Base-by-base conservation (phyloP, 2,329 filamentous ascomycete species). In the Cordyceps militaris region DNA sequence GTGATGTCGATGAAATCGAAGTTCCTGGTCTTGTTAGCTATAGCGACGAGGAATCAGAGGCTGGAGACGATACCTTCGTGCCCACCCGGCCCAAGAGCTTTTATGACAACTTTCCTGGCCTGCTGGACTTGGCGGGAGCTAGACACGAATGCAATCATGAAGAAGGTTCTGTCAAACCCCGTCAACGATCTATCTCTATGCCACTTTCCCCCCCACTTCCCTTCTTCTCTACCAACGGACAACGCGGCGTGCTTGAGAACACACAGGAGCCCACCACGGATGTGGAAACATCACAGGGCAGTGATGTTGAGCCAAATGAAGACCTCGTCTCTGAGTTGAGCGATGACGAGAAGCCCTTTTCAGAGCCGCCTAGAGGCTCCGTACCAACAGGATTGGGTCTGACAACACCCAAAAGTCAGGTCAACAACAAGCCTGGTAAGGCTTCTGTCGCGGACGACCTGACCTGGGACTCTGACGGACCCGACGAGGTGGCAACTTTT, bases 1-100 rank as follows among this genome's bases (percentile, higher is more conserved):
- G 84, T 49, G 90, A 95, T 66, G 73, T 93, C 8, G 80, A 86
- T 47, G 90, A 95, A 67, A 94, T 95, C 43, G 88, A 94, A 66
- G 81, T 91, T 46, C 88, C 88, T 3, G 88, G 87, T 0, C 76
- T 91, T 5, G 82, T 80, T 1, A 70, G 70, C 13, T 79, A 84
- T 62, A 83, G 78, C 58, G 85, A 89, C 57, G 85, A 86, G 14
- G 86, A 87, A 53, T 76, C 76, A 6, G 74, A 75, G 13, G 75
- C 74, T 9, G 70, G 75, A 2, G 68, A 71, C 4, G 70, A 72
- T 1, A 70, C 72, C 1, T 60, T 61, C 5, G 60, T 62, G 21
- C 55, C 66, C 2, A 51, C 61, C 21, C 76, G 81, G 11, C 79
- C 80, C 2, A 78, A 76, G 65, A 84, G 80, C 63, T 62, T 73